Base-by-base conservation (phyloP, 192 early-diverging fungal genomes). In the Coemansia guatemalensis region DNA sequence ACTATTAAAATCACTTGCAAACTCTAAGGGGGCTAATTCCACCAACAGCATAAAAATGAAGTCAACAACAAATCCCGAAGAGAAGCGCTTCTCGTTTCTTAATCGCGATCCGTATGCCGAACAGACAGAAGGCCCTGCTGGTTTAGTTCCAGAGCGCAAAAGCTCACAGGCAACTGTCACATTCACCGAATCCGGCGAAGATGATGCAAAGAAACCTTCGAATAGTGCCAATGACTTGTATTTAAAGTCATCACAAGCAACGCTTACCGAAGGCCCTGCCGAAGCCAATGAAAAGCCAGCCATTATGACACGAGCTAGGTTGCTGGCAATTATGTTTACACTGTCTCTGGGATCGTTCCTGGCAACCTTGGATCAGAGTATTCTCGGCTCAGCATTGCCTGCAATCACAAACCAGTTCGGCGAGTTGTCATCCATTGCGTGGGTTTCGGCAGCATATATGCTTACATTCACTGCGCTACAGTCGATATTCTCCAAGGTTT, bases 381-480 rank as follows among this genome's bases (percentile, higher is more conserved):
- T 91, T 53, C 81, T 91, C 20, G 69, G 85, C 18, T 85, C 88
- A 0, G 88, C 90, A 4, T 67, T 88, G 48, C 74, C 85, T 9
- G 67, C 63, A 17, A 90, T 91, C 60, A 83, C 82, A 26, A 54
- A 64, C 24, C 82, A 85, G 24, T 88, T 90, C 52, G 64, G 76
- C 11, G 73, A 64, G 22, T 73, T 88, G 30, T 77, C 75, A 27
- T 68, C 85, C 23, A 85, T 91, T 63, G 73, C 87, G 8, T 95
- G 93, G 93, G 86, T 93, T 20, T 89, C 87, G 8, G 83, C 85
- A 2, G 76, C 83, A 21, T 91, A 87, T 64, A 66, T 90, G 53
- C 67, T 90, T 60, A 86, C 85, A 12, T 78, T 81, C 54, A 91
- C 91, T 1, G 83, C 91, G 4, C 76, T 93, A 53, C 85, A 91